Evolutionary conservation across 306 rosid genomes (phyloP).

Genomic region (Acacia acuminata): DNA sequence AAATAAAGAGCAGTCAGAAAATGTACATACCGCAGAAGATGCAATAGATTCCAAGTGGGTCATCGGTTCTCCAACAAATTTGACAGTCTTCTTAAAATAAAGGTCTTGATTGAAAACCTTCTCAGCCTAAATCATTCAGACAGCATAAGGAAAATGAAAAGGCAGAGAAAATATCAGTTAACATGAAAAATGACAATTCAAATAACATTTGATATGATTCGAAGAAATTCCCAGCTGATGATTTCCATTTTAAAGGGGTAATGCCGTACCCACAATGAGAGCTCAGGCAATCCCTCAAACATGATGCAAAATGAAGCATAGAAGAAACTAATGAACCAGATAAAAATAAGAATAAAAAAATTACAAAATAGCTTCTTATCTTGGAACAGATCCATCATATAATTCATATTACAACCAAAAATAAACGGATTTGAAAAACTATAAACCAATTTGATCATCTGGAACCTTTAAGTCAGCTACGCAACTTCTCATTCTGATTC

Average conservation of each 20-base stretch:
- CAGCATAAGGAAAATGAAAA: slow-evolving; percentile 23
- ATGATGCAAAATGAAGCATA: slow-evolving; percentile 6
- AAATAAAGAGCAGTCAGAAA: slow-evolving; percentile 14
- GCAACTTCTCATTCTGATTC: neutral
- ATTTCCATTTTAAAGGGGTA: slow-evolving; percentile 10
- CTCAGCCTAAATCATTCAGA: slow-evolving; percentile 54
- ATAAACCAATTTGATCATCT: neutral
- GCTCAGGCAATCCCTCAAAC: slow-evolving; percentile 22
- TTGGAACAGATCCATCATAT: slow-evolving; percentile 17
- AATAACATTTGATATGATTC: slow-evolving; percentile 6
- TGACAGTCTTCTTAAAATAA: slow-evolving; percentile 91
- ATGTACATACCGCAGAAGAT: slow-evolving; percentile 80
- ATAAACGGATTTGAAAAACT: neutral
- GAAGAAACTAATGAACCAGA: slow-evolving; percentile 3
- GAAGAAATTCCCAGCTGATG: slow-evolving; percentile 13
- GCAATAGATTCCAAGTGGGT: slow-evolving; percentile 98
- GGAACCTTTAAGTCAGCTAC: neutral
- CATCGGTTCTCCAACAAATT: slow-evolving; percentile 97
- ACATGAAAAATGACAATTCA: slow-evolving; percentile 28
- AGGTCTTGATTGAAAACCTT: slow-evolving; percentile 98
- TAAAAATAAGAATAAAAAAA: slow-evolving; percentile 1
- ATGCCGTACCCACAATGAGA: neutral
- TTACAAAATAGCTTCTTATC: neutral
- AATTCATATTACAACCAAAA: neutral
- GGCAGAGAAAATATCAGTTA: slow-evolving; percentile 27